A percentile compares a stretch with the other conserved stretches of the same genome.
phyloP scores from a whole-genome alignment of 164 flowering plant species.

The Stephania japonica region DNA sequence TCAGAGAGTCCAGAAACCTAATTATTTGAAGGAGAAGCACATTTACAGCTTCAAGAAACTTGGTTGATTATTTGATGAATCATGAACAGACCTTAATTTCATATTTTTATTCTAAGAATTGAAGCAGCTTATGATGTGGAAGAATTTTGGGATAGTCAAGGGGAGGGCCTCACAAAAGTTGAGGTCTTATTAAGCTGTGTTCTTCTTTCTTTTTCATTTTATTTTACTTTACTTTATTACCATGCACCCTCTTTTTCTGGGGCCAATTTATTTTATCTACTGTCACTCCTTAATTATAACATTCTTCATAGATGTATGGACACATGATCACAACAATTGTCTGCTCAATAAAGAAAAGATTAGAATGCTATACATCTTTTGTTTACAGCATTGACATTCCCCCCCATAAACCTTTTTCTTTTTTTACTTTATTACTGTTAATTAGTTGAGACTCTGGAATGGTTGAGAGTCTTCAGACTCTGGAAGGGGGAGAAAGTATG shows the following conservation, averaged over 20 bases:
- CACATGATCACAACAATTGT: constrained; percentile 12
- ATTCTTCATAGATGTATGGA: constrained; percentile 19
- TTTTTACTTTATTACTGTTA: background rate
- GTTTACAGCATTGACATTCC: background rate
- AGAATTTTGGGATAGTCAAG: background rate
- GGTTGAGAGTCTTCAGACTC: too few relatives aligned
- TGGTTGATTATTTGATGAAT: background rate
- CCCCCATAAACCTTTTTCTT: background rate
- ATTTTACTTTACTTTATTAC: background rate
- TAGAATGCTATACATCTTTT: too few relatives aligned
- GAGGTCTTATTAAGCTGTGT: background rate
- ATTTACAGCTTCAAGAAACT: background rate
- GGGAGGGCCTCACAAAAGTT: background rate
- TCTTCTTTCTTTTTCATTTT: background rate
- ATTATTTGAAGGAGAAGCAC: constrained; percentile 1
- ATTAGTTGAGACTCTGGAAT: background rate
- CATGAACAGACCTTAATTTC: background rate
- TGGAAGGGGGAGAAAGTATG: background rate
- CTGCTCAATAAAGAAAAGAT: constrained; percentile 3
- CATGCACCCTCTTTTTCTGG: constrained; percentile 5
- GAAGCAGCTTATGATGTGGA: background rate
- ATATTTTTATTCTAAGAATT: background rate
- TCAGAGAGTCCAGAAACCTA: constrained; percentile 35
- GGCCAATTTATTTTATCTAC: constrained; percentile 1
- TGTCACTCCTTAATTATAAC: constrained; percentile 4